phyloP scores from a whole-genome alignment of 768 basidiomycete genomes.

The Boletus speciosus region DNA sequence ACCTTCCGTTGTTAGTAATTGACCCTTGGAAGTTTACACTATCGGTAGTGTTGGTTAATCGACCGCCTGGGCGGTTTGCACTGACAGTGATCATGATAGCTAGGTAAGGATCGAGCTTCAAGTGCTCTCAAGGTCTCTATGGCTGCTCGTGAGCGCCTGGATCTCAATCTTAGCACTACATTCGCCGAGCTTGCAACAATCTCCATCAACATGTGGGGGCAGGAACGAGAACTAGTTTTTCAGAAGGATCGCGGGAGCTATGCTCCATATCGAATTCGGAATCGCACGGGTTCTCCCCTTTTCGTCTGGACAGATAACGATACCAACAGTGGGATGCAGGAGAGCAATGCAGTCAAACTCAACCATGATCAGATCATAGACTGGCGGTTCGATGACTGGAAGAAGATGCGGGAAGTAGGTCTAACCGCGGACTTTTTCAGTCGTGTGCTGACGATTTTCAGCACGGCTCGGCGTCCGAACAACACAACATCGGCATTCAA shows the following conservation, averaged over 20 bases:
- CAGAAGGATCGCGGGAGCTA: constrained; percentile 81
- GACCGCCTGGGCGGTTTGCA: background rate
- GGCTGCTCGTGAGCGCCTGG: constrained; percentile 77
- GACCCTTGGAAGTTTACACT: constrained; percentile 93
- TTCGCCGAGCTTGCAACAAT: constrained; percentile 84
- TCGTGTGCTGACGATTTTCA: constrained; percentile 17
- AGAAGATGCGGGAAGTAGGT: constrained; percentile 84
- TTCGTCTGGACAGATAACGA: constrained; percentile 84
- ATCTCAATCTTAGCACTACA: constrained; percentile 86
- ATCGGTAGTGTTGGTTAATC: constrained; percentile 41
- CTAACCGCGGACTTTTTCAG: background rate
- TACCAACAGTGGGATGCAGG: constrained; percentile 43
- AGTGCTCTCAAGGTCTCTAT: constrained; percentile 58
- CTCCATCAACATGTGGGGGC: constrained; percentile 67
- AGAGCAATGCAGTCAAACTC: constrained; percentile 55
- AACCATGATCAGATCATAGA: constrained; percentile 75
- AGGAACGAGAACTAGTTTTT: constrained; percentile 67
- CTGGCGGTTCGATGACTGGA: constrained; percentile 98
- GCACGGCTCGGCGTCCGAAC: constrained; percentile 52
- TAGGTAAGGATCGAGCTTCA: constrained; percentile 47
- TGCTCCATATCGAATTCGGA: constrained; percentile 90
- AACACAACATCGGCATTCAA: constrained; percentile 84
- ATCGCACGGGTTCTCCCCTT: constrained; percentile 84
- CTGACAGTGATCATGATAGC: constrained; percentile 37
- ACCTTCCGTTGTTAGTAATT: constrained; percentile 53